phyloP scores from a whole-genome alignment of 2,329 filamentous ascomycete genomes.

The Trichoderma endophyticum region DNA sequence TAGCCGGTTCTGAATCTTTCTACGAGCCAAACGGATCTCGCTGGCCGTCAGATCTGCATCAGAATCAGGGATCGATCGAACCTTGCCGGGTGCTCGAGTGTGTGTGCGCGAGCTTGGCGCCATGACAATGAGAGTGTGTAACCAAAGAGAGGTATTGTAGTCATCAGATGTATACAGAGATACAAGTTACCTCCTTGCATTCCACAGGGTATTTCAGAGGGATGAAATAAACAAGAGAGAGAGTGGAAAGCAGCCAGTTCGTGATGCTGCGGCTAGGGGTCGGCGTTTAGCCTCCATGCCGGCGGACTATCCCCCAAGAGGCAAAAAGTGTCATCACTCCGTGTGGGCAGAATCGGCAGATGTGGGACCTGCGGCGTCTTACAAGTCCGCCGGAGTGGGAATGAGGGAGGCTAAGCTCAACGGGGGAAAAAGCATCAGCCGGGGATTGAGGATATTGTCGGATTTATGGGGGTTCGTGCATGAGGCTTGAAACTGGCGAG shows the following conservation, averaged over 20 bases:
- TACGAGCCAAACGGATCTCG: conserved; percentile 1
- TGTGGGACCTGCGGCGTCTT: neutral
- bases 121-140: neutral
- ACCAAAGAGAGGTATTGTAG: neutral
- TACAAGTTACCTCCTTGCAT: neutral
- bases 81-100: neutral
- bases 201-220: neutral
- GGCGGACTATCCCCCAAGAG: neutral
- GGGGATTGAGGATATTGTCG: conserved; percentile 2
- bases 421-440: neutral
- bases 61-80: neutral
- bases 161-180: neutral
- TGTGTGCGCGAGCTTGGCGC: neutral
- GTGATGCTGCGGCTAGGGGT: neutral
- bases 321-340: conserved; percentile 7
- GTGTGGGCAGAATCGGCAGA: neutral
- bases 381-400: neutral
- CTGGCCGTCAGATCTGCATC: neutral
- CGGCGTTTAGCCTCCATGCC: conserved; percentile 1
- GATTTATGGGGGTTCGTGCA: neutral
- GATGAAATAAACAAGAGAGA: neutral
- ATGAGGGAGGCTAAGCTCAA: neutral
- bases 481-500: neutral
- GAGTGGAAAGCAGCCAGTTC: neutral
- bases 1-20: neutral